Percentiles rank a stretch among this genome's conserved stretches.
Evolutionary conservation across 2,329 filamentous ascomycete species (phyloP).

Genomic region (Sporothrix schenckii): DNA sequence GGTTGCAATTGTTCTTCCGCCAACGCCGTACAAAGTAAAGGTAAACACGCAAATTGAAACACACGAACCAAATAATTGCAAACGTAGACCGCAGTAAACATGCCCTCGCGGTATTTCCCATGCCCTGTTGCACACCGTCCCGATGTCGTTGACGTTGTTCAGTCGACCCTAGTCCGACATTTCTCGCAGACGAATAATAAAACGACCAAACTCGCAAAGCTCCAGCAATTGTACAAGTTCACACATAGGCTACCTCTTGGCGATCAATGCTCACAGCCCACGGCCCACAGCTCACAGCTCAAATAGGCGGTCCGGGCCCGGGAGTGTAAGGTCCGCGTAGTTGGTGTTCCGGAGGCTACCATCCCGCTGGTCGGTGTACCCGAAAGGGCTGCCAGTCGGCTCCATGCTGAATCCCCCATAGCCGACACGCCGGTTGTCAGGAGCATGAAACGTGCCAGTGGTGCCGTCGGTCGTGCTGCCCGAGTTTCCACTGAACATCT

Average conservation of each 20-base stretch:
- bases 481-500: constrained; percentile 24
- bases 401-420: constrained; percentile 32
- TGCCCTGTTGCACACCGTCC: neutral
- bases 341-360: constrained; percentile 25
- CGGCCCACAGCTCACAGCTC: constrained; percentile 28
- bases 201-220: constrained; percentile 12
- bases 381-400: constrained; percentile 31
- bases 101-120: neutral
- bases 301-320: constrained; percentile 28
- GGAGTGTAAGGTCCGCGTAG: constrained; percentile 27
- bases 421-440: constrained; percentile 38
- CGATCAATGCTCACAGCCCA: neutral
- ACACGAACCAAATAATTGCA: neutral
- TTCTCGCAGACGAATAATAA: neutral
- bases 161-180: neutral
- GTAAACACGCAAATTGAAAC: neutral
- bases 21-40: neutral
- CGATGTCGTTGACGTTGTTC: neutral
- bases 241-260: neutral
- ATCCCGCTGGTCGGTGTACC: constrained; percentile 32
- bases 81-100: constrained; percentile 10
- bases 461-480: constrained; percentile 36
- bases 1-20: neutral
- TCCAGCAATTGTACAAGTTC: neutral
- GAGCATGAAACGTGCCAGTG: constrained; percentile 39